Base-by-base conservation (phyloP, 805 yeast species). In the Scheffersomyces stipitis region DNA sequence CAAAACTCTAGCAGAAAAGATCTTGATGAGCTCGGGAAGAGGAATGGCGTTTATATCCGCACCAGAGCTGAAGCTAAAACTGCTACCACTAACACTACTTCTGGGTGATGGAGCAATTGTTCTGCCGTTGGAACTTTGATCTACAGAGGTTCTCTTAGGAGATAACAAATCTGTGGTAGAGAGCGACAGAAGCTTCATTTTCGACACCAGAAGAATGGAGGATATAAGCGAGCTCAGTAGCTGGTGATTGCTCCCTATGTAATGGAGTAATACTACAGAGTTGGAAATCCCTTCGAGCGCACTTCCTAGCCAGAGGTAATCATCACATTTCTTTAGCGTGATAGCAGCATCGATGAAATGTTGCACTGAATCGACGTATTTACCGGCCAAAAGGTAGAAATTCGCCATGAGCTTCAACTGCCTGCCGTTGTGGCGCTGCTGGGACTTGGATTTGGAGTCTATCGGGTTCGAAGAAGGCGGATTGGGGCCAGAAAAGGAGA, bases 221-320 rank as follows among this genome's bases (percentile, higher is more conserved):
- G 55, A 37, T 37, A 70, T 32, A 40, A 66, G 48, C 31, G 69
- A 60, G 36, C 54, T 60, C 4, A 76, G 76, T 27, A 76, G 51
- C 34, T 71, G 78, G 40, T 72, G 74, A 0, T 81, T 74, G 2
- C 71, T 63, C 18, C 74, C 79, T 12, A 83, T 56, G 48, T 69
- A 80, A 9, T 82, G 71, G 33, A 86, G 64, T 36, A 89, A 58
- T 4, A 83, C 57, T 28, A 83, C 57, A 41, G 86, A 76, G 1
- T 86, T 78, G 0, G 83, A 84, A 8, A 89, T 64, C 0, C 90
- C 87, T 48, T 89, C 96, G n/a, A 91, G 56, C 0, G 96, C 80
- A 18, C 91, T 82, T 0, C 83, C 98, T 10, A 87, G 69, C 98
- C 98, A 93, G 6, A 93, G 64, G 49, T 76, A 75, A 56, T 93